Evolutionary conservation across 2,329 filamentous ascomycete species (phyloP), one percentile per base, ranked within the genome.

Genomic region (Zymoseptoria pseudotritici): DNA sequence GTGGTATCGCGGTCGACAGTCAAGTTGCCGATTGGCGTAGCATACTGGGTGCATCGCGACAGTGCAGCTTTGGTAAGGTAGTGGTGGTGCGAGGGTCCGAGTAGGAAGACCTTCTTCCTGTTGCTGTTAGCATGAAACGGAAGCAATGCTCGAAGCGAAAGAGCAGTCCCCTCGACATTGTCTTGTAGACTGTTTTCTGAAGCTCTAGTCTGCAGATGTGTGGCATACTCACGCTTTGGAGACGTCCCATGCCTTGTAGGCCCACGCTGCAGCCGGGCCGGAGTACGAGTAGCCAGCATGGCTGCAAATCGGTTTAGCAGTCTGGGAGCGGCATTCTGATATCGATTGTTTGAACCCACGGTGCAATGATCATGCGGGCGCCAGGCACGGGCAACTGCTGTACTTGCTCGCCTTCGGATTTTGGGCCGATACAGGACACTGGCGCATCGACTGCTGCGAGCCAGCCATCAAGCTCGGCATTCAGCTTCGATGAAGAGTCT

Each of bases 261-360:
- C 94, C 86, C 91, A 97, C 51, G 92, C 94, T 51, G 94, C 94
- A 66, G 91, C 93, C 49, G 87, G 84, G 7, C 94, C 94, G 3
- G 94, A 99, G 79, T 93, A 97, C 1, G 84, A 79, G 77, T 96
- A 99, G 62, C 94, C 94, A 61, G 94, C 94, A 74, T 99, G 94
- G 62, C 93, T 97, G 68, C 66, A 61, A 63, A 61, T 60, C 61
- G 59, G 54, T 61, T 68, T 61, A 63, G 60, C 57, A 59, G 22
- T 61, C 57, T 70, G 70, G 72, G 67, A 74, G 36, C 36, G 36
- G 17, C 69, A 67, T 57, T 59, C 22, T 13, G 50, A 58, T 56
- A 31, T 55, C 22, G n/a, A 50, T 50, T 11, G 51, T 24, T 20
- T 46, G 54, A 19, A 67, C 70, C 65, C 83, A 97, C 93, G 94